A percentile compares a stretch with the other conserved stretches of the same genome.
phyloP scores from a whole-genome alignment of 2,329 filamentous ascomycete species.

The Teratosphaeria destructans region DNA sequence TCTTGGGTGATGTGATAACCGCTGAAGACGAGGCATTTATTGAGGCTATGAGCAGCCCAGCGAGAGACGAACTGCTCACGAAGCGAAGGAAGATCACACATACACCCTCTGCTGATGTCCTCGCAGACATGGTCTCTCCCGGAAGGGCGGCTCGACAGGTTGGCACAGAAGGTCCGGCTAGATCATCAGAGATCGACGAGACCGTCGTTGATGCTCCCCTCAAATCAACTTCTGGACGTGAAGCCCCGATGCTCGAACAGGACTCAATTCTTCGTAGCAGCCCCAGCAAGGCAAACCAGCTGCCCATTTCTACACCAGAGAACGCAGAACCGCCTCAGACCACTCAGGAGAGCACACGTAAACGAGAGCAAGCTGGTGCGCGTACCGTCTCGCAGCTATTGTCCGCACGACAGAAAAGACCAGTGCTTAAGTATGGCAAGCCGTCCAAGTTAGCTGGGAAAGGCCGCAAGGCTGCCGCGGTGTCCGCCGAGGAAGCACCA shows the following conservation, averaged over 20 bases:
- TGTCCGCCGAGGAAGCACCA: background rate
- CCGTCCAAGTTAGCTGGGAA: constrained; percentile 1
- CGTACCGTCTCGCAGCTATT: constrained; percentile 24
- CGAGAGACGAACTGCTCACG: constrained; percentile 9
- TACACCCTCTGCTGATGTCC: background rate
- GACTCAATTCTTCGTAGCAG: constrained; percentile 8
- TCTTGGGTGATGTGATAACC: constrained; percentile 24
- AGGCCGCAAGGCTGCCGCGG: constrained; percentile 1
- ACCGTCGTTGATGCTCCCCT: background rate
- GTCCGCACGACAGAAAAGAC: constrained; percentile 1
- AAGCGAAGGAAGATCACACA: constrained; percentile 9
- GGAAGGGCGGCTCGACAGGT: background rate
- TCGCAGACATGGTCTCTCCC: background rate
- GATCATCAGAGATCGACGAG: background rate
- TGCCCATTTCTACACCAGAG: constrained; percentile 7
- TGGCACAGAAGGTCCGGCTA: background rate
- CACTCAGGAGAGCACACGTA: constrained; percentile 17
- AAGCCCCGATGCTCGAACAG: background rate
- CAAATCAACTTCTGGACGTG: background rate
- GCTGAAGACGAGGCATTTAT: constrained; percentile 28
- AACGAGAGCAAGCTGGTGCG: constrained; percentile 27
- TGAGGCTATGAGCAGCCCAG: constrained; percentile 13
- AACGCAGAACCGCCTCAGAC: constrained; percentile 9
- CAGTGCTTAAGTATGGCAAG: background rate
- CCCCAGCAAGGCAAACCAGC: constrained; percentile 20